Evolutionary conservation across 2,329 filamentous ascomycete genomes (phyloP).

Genomic region (Chrysoporthe puriensis): DNA sequence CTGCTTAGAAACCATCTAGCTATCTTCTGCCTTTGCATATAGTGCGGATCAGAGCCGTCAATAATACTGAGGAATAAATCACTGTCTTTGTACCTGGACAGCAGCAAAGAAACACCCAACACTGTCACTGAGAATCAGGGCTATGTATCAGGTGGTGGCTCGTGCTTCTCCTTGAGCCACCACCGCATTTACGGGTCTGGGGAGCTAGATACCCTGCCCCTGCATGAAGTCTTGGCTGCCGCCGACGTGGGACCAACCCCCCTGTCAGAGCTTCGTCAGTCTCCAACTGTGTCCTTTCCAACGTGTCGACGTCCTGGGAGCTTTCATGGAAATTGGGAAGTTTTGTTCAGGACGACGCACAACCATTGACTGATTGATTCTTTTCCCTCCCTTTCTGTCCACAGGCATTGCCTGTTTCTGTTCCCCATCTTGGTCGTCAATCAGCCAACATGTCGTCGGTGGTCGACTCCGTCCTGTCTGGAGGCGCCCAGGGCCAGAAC

Average conservation of each 20-base stretch:
- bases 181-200: background rate
- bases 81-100: background rate
- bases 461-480: slow-evolving; percentile 63
- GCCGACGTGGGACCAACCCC: slow-evolving; percentile 17
- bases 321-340: slow-evolving; percentile 18
- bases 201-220: slow-evolving; percentile 15
- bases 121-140: background rate
- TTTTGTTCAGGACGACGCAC: slow-evolving; percentile 18
- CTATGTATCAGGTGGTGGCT: background rate
- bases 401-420: slow-evolving; percentile 29
- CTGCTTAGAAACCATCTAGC: background rate
- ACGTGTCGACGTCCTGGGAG: slow-evolving; percentile 15
- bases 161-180: background rate
- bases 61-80: no score
- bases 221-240: slow-evolving; percentile 27
- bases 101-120: background rate
- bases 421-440: slow-evolving; percentile 19
- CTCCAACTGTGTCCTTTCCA: slow-evolving; percentile 34
- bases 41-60: background rate
- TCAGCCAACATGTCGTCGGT: slow-evolving; percentile 50
- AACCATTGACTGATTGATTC: slow-evolving; percentile 16
- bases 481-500: slow-evolving; percentile 79
- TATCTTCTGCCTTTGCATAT: background rate
- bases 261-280: slow-evolving; percentile 24
- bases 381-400: slow-evolving; percentile 19